These are phyloP conservation scores for Puccinellia tenuiflora DNA, from an alignment of 176 grass and related monocot genomes.

Conservation along the genomic window DNA sequence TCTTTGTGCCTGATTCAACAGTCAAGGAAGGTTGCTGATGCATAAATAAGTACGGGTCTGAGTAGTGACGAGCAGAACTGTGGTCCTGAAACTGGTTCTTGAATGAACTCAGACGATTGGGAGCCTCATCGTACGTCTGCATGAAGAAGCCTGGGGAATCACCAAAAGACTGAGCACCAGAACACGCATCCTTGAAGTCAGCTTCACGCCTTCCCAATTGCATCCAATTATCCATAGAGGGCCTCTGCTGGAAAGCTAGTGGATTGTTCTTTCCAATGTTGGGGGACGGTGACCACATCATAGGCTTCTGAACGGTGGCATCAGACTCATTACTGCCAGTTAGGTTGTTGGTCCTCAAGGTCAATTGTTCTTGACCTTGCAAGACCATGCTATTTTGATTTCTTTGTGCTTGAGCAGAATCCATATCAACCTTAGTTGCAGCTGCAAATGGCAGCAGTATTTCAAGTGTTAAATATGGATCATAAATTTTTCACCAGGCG, in stretches of 20 bases:
- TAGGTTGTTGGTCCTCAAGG: slow-evolving; percentile 52
- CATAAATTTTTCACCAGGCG: background rate
- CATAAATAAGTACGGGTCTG: slow-evolving; percentile 43
- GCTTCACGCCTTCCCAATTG: slow-evolving; percentile 46
- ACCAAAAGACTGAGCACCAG: slow-evolving; percentile 29
- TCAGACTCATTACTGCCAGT: slow-evolving; percentile 56
- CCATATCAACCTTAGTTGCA: slow-evolving; percentile 31
- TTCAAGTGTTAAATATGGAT: background rate
- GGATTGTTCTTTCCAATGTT: slow-evolving; percentile 24
- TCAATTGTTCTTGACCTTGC: slow-evolving; percentile 71
- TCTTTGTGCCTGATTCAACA: slow-evolving; percentile 46
- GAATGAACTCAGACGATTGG: slow-evolving; percentile 22
- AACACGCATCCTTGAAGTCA: slow-evolving; percentile 41
- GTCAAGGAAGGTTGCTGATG: slow-evolving; percentile 33
- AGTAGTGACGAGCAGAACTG: slow-evolving; percentile 26
- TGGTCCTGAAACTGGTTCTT: slow-evolving; percentile 50
- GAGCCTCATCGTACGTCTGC: slow-evolving; percentile 52
- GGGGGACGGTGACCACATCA: slow-evolving; percentile 54
- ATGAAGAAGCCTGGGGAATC: slow-evolving; percentile 44
- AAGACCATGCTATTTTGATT: slow-evolving; percentile 48
- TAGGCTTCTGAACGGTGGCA: slow-evolving; percentile 56
- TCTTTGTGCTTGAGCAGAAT: slow-evolving; percentile 48
- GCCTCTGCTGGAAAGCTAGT: slow-evolving; percentile 38
- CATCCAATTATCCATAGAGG: slow-evolving; percentile 47
- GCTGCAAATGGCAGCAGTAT: slow-evolving; percentile 24